Evolutionary conservation across 2,329 filamentous ascomycete species (phyloP).

Genomic region (Aspergillus sp.): DNA sequence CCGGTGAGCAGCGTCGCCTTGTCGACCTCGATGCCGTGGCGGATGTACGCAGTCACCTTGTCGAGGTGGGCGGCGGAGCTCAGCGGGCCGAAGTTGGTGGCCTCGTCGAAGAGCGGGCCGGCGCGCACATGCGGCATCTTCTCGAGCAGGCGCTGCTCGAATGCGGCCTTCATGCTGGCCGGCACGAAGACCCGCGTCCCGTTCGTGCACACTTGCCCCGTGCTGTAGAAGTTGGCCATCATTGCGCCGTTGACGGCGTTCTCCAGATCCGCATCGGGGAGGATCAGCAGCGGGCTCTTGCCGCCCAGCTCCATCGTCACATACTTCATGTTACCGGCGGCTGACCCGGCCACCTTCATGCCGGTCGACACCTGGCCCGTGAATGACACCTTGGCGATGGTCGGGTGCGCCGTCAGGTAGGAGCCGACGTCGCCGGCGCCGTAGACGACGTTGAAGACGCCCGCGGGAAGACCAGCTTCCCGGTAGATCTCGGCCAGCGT

Average conservation of each 20-base stretch:
- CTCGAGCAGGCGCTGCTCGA: slow-evolving; percentile 66
- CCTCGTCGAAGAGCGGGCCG: slow-evolving; percentile 67
- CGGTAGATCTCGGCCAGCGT: slow-evolving; percentile 72
- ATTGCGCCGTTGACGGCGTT: slow-evolving; percentile 85
- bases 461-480: slow-evolving; percentile 74
- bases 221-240: slow-evolving; percentile 92
- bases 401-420: slow-evolving; percentile 68
- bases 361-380: slow-evolving; percentile 84
- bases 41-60: slow-evolving; percentile 76
- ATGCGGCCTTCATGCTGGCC: slow-evolving; percentile 59
- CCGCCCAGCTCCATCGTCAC: slow-evolving; percentile 91
- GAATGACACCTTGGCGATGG: slow-evolving; percentile 82
- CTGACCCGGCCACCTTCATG: slow-evolving; percentile 73
- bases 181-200: slow-evolving; percentile 86
- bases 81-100: slow-evolving; percentile 80
- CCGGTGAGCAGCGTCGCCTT: slow-evolving; percentile 71
- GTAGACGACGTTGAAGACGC: slow-evolving; percentile 85
- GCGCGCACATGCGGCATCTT: slow-evolving; percentile 69
- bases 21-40: slow-evolving; percentile 70
- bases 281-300: slow-evolving; percentile 76
- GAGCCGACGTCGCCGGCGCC: slow-evolving; percentile 75
- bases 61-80: slow-evolving; percentile 71
- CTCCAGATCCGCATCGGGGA: slow-evolving; percentile 75
- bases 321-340: slow-evolving; percentile 79
- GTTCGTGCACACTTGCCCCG: slow-evolving; percentile 90